These are phyloP conservation scores for Mortierella polycephala DNA, from an alignment of 371 early-diverging fungal species.

Conservation along the genomic window DNA sequence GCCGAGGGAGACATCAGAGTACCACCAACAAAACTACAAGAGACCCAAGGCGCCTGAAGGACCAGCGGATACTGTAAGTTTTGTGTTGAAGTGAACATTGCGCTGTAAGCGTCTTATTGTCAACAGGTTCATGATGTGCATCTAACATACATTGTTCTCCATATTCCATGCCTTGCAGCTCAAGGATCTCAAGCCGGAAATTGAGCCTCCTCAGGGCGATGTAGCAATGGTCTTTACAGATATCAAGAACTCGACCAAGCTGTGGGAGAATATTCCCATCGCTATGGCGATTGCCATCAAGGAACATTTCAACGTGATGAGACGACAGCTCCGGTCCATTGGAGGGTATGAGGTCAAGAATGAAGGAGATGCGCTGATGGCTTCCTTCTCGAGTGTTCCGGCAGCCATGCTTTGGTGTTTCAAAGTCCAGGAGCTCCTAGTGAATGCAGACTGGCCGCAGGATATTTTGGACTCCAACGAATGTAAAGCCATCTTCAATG, in stretches of 20 bases:
- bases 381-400: conserved; percentile 88
- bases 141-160: too few species aligned
- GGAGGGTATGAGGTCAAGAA: conserved; percentile 98
- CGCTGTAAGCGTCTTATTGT: not conserved
- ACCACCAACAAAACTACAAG: conserved; percentile 37
- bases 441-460: conserved; percentile 92
- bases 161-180: conserved; percentile 34
- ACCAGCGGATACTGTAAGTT: conserved; percentile 66
- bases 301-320: conserved; percentile 89
- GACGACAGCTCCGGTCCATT: conserved; percentile 81
- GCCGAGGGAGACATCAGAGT: conserved; percentile 9
- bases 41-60: conserved; percentile 53
- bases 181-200: conserved; percentile 78
- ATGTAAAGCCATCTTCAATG: conserved; percentile 79
- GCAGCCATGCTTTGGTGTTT: conserved; percentile 93
- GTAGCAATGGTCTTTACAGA: conserved; percentile 96
- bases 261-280: conserved; percentile 91
- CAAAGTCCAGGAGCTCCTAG: conserved; percentile 85
- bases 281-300: conserved; percentile 93
- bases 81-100: not conserved
- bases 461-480: conserved; percentile 86
- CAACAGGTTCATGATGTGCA: too few species aligned
- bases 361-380: conserved; percentile 98
- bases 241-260: conserved; percentile 92
- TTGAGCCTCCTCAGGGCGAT: conserved; percentile 88